Evolutionary conservation across 1,139 yeast species (phyloP).

Genomic region (Ogataea hybrid): DNA sequence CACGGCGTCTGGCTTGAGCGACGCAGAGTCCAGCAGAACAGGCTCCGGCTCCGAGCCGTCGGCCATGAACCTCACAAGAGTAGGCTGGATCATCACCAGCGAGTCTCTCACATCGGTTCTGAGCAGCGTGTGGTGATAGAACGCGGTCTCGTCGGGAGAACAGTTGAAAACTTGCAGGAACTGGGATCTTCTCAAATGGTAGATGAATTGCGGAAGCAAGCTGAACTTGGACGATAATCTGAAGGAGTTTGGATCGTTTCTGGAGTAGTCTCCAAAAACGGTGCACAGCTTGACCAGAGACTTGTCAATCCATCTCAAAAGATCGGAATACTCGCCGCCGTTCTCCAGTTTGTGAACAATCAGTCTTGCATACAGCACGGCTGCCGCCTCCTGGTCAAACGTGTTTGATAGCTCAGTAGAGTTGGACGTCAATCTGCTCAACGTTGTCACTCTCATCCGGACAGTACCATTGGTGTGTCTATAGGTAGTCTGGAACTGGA

Average conservation of each 20-base stretch:
- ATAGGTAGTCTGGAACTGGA: conserved; percentile 73
- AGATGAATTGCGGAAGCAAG: conserved; percentile 91
- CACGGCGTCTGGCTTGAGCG: conserved; percentile 86
- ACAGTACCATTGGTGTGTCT: conserved; percentile 81
- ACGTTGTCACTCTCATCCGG: conserved; percentile 87
- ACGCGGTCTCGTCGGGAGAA: conserved; percentile 98
- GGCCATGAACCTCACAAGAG: conserved; percentile 82
- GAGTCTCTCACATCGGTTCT: conserved; percentile 92
- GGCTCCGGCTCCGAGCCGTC: conserved; percentile 83
- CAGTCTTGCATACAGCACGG: conserved; percentile 91
- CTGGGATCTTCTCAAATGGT: conserved; percentile 94
- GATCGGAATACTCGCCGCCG: conserved; percentile 49
- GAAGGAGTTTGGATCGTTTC: conserved; percentile 74
- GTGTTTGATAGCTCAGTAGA: conserved; percentile 44
- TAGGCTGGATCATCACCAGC: conserved; percentile 96
- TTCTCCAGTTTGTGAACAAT: conserved; percentile 86
- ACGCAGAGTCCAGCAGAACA: conserved; percentile 90
- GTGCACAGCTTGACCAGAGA: conserved; percentile 80
- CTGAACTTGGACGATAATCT: conserved; percentile 76
- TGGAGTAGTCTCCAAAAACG: conserved; percentile 82
- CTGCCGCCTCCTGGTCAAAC: conserved; percentile 99
- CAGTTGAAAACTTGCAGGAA: conserved; percentile 95
- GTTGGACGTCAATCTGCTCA: conserved; percentile 34
- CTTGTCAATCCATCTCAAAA: conserved; percentile 85
- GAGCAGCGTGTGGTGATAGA: conserved; percentile 88